Percentiles rank a stretch among this genome's conserved stretches.
phyloP scores from a whole-genome alignment of 768 basidiomycete species.

The Coprinopsis marcescibilis region DNA sequence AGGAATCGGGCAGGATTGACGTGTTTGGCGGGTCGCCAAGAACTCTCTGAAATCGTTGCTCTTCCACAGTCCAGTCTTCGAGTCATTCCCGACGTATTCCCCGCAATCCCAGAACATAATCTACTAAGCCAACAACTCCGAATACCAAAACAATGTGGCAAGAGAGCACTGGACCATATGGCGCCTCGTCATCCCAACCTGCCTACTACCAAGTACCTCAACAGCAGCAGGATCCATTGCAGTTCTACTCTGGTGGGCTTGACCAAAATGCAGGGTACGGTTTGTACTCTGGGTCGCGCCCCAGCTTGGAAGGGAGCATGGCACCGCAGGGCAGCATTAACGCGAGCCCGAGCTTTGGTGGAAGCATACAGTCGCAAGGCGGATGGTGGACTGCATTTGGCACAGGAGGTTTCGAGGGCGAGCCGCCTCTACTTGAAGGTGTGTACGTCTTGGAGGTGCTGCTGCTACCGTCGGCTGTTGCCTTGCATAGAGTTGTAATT shows the following conservation, averaged over 20 bases:
- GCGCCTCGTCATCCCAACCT: slow-evolving; percentile 54
- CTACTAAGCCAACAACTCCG: slow-evolving; percentile 6
- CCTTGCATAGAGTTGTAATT: neutral
- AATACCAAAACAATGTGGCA: slow-evolving; percentile 59
- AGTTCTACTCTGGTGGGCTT: slow-evolving; percentile 66
- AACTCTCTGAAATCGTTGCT: neutral
- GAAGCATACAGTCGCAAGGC: slow-evolving; percentile 69
- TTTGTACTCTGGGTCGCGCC: slow-evolving; percentile 53
- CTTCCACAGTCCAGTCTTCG: too few species aligned
- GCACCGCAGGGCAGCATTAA: slow-evolving; percentile 48
- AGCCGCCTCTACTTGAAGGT: slow-evolving; percentile 95
- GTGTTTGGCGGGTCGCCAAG: slow-evolving; percentile 7
- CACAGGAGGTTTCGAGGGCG: slow-evolving; percentile 91
- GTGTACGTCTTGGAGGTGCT: slow-evolving; percentile 20
- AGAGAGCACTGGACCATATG: slow-evolving; percentile 58
- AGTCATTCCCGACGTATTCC: too few species aligned
- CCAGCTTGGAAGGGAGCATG: slow-evolving; percentile 73
- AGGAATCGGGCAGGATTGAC: slow-evolving; percentile 12
- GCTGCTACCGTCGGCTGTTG: neutral
- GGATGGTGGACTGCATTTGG: slow-evolving; percentile 97
- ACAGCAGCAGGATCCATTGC: slow-evolving; percentile 60
- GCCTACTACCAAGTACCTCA: slow-evolving; percentile 52
- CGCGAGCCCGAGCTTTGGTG: slow-evolving; percentile 50
- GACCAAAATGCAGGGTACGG: slow-evolving; percentile 57
- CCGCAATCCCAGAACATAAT: neutral